phyloP scores from a whole-genome alignment of 2,329 filamentous ascomycete genomes.

The Talaromyces albobiverticillius region DNA sequence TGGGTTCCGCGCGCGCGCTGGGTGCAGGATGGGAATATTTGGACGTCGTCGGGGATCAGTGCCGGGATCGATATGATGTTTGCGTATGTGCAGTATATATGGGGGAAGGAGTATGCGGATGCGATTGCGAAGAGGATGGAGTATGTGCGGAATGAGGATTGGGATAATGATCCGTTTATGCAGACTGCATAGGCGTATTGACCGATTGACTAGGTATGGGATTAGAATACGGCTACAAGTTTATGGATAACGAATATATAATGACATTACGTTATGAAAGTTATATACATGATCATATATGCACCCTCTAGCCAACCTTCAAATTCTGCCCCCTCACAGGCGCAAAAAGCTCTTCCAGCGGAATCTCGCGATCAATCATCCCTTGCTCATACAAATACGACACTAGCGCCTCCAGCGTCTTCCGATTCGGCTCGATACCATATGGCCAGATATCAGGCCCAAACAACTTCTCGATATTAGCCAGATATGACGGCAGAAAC shows the following conservation, averaged over 20 bases:
- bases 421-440: slow-evolving; percentile 31
- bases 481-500: slow-evolving; percentile 29
- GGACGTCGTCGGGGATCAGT: slow-evolving; percentile 62
- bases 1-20: slow-evolving; percentile 64
- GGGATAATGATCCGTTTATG: slow-evolving; percentile 56
- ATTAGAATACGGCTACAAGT: background rate
- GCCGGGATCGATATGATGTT: slow-evolving; percentile 62
- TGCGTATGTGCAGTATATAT: slow-evolving; percentile 55
- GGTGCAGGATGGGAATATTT: slow-evolving; percentile 64
- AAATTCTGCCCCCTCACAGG: slow-evolving; percentile 13
- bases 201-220: too few relatives aligned
- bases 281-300: too few relatives aligned
- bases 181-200: slow-evolving; percentile 13
- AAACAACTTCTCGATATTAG: slow-evolving; percentile 33
- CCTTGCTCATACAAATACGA: slow-evolving; percentile 27
- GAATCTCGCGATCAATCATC: slow-evolving; percentile 25
- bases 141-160: slow-evolving; percentile 55
- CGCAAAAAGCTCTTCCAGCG: slow-evolving; percentile 29
- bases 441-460: slow-evolving; percentile 25
- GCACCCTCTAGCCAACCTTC: too few relatives aligned
- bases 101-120: slow-evolving; percentile 51
- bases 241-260: too few relatives aligned
- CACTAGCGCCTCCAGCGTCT: slow-evolving; percentile 30
- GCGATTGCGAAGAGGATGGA: slow-evolving; percentile 53
- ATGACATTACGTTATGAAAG: too few relatives aligned